A percentile compares a stretch with the other conserved stretches of the same genome.
phyloP scores from a whole-genome alignment of 2,329 filamentous ascomycete genomes.

The Samsoniella hepiali region DNA sequence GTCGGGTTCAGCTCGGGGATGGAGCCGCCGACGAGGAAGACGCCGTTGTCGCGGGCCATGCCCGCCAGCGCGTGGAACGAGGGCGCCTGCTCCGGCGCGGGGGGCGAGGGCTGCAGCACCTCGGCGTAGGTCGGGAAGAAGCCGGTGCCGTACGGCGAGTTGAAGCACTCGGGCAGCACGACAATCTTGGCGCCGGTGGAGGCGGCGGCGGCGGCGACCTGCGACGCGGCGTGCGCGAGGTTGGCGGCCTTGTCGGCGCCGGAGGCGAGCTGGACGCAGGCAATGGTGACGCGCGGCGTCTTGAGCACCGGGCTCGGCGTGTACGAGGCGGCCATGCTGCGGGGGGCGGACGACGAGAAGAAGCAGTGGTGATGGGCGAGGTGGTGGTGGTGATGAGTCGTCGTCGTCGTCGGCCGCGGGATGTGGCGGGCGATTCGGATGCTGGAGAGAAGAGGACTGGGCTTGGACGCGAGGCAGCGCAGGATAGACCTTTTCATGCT shows the following conservation, averaged over 20 bases:
- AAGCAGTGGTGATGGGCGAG: neutral
- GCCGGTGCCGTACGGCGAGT: conserved; percentile 88
- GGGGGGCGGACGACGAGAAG: neutral
- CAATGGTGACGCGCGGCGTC: conserved; percentile 69
- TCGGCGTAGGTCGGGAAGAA: conserved; percentile 94
- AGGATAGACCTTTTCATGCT: conserved; percentile 10
- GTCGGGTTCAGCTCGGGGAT: conserved; percentile 73
- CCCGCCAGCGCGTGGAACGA: conserved; percentile 80
- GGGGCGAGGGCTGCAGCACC: conserved; percentile 73
- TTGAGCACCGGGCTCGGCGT: conserved; percentile 52
- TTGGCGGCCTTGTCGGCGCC: conserved; percentile 82
- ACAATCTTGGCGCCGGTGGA: conserved; percentile 73
- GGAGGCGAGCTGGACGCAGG: conserved; percentile 76
- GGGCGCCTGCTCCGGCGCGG: conserved; percentile 66
- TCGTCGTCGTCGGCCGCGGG: neutral
- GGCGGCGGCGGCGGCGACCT: conserved; percentile 76
- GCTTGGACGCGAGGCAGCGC: neutral
- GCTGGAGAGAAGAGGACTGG: neutral
- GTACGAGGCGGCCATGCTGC: conserved; percentile 15
- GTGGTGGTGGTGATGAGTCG: neutral
- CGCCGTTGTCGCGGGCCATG: conserved; percentile 73
- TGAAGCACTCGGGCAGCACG: conserved; percentile 97
- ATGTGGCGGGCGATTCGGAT: neutral
- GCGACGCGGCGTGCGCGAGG: conserved; percentile 73
- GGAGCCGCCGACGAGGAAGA: conserved; percentile 85